These are phyloP conservation scores for Termitomyces sp. DNA, from an alignment of 768 basidiomycete species.

Conservation along the genomic window DNA sequence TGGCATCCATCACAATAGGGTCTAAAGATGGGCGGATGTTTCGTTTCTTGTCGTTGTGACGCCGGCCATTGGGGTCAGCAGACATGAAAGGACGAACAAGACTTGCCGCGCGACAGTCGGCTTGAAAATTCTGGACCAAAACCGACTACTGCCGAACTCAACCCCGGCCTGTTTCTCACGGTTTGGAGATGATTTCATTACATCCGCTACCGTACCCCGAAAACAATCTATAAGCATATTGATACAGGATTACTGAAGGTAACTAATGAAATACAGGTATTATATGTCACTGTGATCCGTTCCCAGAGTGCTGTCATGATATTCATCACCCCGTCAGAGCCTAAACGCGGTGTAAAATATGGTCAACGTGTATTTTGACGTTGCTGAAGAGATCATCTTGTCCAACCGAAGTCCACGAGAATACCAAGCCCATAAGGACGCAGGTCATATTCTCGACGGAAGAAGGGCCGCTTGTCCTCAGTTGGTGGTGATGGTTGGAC, in stretches of 20 bases:
- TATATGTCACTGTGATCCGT: conserved; percentile 12
- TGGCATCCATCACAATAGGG: conserved; percentile 26
- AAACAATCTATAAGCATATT: conserved; percentile 2
- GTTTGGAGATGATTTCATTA: not conserved
- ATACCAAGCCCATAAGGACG: conserved; percentile 67
- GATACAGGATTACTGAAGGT: conserved; percentile 12
- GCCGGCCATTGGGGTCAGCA: conserved; percentile 27
- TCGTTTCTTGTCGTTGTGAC: conserved; percentile 28
- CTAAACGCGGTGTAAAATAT: not conserved
- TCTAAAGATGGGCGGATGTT: conserved; percentile 34
- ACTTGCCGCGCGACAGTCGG: not conserved
- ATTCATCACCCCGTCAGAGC: not conserved
- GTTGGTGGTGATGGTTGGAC: conserved; percentile 5
- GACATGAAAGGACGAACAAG: conserved; percentile 24
- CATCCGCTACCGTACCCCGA: too few species aligned
- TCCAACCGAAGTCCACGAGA: conserved; percentile 74
- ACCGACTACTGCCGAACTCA: conserved; percentile 18
- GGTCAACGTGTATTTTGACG: not conserved
- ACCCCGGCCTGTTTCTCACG: conserved; percentile 16
- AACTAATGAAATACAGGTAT: conserved; percentile 14
- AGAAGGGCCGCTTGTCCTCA: conserved; percentile 18
- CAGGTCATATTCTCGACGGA: conserved; percentile 61
- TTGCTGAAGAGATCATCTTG: conserved; percentile 16
- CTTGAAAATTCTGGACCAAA: conserved; percentile 7
- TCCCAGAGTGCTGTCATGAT: conserved; percentile 4